A percentile compares a stretch with the other conserved stretches of the same genome.
Conservation (phyloP, 208 protist genomes). For the Trypanosoma mega region DNA sequence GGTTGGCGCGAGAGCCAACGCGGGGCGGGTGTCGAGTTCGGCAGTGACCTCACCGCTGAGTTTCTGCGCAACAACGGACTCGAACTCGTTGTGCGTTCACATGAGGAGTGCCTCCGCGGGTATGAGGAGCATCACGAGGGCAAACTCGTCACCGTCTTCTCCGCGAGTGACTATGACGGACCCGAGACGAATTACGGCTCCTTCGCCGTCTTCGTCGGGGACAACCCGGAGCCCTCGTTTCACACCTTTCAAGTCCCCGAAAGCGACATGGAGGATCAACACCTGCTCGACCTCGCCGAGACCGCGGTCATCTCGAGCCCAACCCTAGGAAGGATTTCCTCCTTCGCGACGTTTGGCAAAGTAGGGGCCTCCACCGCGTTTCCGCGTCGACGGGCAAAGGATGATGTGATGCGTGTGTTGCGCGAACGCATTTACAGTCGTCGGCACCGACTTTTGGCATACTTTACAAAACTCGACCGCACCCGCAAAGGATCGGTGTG, state of each 20-base stretch:
- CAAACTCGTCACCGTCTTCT: slow-evolving; percentile 96
- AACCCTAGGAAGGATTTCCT: slow-evolving; percentile 29
- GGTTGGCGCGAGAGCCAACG: slow-evolving; percentile 85
- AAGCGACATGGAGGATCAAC: slow-evolving; percentile 62
- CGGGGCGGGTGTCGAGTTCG: slow-evolving; percentile 95
- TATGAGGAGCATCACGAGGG: slow-evolving; percentile 94
- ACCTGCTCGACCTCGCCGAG: slow-evolving; percentile 54
- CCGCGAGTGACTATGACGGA: slow-evolving; percentile 98
- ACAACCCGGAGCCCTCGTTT: slow-evolving; percentile 67
- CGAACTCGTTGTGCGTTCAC: slow-evolving; percentile 93
- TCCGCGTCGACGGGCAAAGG: slow-evolving; percentile 60
- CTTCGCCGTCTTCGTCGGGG: slow-evolving; percentile 71
- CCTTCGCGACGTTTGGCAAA: slow-evolving; percentile 23
- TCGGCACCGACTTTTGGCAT: slow-evolving; percentile 81
- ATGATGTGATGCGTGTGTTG: slow-evolving; percentile 81
- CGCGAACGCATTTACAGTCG: slow-evolving; percentile 82
- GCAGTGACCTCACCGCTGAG: slow-evolving; percentile 91
- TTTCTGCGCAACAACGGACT: slow-evolving; percentile 95
- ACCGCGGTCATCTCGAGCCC: slow-evolving; percentile 39
- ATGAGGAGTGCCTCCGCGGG: slow-evolving; percentile 93
- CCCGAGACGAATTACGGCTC: slow-evolving; percentile 85
- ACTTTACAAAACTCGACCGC: slow-evolving; percentile 86
- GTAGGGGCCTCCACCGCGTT: slow-evolving; percentile 8
- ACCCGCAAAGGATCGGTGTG: slow-evolving; percentile 89
- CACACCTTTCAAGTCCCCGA: slow-evolving; percentile 82